Base-by-base conservation (phyloP, 1,139 yeast genomes). In the Kodamaea suecica region DNA sequence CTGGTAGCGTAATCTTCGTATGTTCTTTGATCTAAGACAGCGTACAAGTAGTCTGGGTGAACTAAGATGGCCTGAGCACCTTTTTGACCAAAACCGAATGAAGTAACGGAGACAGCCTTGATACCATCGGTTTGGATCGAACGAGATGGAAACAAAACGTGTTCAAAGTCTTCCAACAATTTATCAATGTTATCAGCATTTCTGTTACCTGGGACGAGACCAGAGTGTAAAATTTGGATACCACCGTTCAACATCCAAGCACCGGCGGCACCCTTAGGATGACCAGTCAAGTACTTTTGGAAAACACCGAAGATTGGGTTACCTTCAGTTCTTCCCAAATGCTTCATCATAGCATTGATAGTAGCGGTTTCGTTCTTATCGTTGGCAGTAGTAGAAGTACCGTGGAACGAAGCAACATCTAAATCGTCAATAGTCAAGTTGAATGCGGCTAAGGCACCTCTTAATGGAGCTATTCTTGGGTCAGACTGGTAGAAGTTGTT, bases 241-340 rank as follows among this genome's bases (percentile, higher is more conserved):
- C 90, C 96, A 68, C 99, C 99, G 66, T 92, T 94, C 76, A 92
- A 73, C 98, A 94, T 92, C 98, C 98, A 92, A 44, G 99, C 97
- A 76, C 97, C 98, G 40, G 99, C 99, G 52, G 98, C 98, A 78
- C 98, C 99, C 84, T 92, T 92, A 57, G 98, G 98, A 73, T 92
- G 99, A 70, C 98, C 99, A 55, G 99, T 92, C 58, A 92, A 78
- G 80, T 78, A 92, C 70, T 92, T 92, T 70, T 92, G 99, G 95
- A 92, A 90, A 37, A 92, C 95, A 77, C 97, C 97, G 53, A 84
- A 76, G 37, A 94, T 88, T 49, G 98, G 95, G 71, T 92, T 94
- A 72, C 99, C 99, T 70, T 86, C 90, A 40, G 95, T 70, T 71
- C 99, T 84, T 50, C 97, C 98, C 61, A 92, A 76, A 61, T 92